Evolutionary conservation across 1,284 basidiomycete genomes (phyloP).

Genomic region (Trametes polyzona): DNA sequence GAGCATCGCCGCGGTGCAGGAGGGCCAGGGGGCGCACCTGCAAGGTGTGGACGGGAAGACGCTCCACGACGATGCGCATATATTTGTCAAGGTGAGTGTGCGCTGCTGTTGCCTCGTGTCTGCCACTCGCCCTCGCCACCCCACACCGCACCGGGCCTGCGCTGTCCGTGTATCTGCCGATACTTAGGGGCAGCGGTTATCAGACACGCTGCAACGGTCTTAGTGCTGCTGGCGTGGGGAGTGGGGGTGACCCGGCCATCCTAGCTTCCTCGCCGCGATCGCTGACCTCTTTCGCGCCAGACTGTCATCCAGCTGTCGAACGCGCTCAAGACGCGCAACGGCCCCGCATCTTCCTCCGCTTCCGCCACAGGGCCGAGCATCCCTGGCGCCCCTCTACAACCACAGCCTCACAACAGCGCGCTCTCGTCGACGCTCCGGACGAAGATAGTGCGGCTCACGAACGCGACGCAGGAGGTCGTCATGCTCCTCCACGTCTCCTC

Average conservation of each 20-base stretch:
- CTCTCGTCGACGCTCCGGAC: slow-evolving; percentile 62
- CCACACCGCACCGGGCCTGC: not conserved
- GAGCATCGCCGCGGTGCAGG: slow-evolving; percentile 55
- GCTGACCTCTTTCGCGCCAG: slow-evolving; percentile 39
- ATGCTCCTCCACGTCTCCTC: slow-evolving; percentile 82
- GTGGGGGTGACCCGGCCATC: not conserved
- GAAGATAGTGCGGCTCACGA: slow-evolving; percentile 73
- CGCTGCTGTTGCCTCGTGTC: slow-evolving; percentile 19
- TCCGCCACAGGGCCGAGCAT: slow-evolving; percentile 3
- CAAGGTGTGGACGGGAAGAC: slow-evolving; percentile 53
- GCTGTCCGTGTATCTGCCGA: not conserved
- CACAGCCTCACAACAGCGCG: slow-evolving; percentile 36
- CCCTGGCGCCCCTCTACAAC: not conserved
- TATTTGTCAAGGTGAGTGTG: slow-evolving; percentile 68
- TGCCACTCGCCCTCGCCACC: slow-evolving; percentile 1
- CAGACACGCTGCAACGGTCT: not conserved
- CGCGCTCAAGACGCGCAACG: slow-evolving; percentile 59
- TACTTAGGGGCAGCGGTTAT: slow-evolving; percentile 7
- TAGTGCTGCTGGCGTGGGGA: not conserved
- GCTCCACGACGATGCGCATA: slow-evolving; percentile 70
- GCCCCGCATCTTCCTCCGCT: slow-evolving; percentile 6
- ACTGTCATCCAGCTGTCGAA: slow-evolving; percentile 71
- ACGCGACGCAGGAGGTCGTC: slow-evolving; percentile 78
- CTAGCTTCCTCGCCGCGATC: not conserved
- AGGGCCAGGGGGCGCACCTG: slow-evolving; percentile 37